Evolutionary conservation across 78 protist species (phyloP), one percentile per base, ranked within the genome.

Genomic region (Dictyostelium firmibasis): DNA sequence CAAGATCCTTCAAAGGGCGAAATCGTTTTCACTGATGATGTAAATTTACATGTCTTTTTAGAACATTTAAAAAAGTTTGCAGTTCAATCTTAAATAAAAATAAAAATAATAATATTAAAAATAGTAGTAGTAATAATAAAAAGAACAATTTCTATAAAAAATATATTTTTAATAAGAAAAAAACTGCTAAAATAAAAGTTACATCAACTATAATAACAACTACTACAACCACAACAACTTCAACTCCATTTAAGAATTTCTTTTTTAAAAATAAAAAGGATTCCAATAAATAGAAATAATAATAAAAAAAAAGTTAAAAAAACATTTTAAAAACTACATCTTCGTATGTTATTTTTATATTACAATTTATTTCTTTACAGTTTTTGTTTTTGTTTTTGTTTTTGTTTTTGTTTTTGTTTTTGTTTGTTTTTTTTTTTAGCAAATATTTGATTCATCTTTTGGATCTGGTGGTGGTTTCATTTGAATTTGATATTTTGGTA

Each of bases 21-120:
- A 36, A 74, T 85, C 16, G 86, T 97, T 23, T 62, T 96, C 87
- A 97, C 98, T 36, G 98, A 97, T 31, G 98, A 97, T 83, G 98
- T 97, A 75, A 95, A 91, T 70, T 57, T 97, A 47, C 96, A 95
- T 50, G 98, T 95, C 41, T 97, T 97, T 27, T 93, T 97, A 87
- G 96, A 86, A 27, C 97, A 92, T 82, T 74, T 96, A 81, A 96
- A 96, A 79, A 74, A 85, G 92, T 82, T 75, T 85, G 97, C 97
- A 74, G 97, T 96, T 82, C 92, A 82, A 88, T 87, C 91, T 43
- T 95, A 92, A 76, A 41, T n/a, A n/a, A 57, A 44, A 35, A 25
- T n/a, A 47, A 47, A 13, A 81, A 81, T 47, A 81, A 41, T 8
- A 78, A 78, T 47, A 79, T 44, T 44, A 36, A 75, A 6, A 76